Evolutionary conservation across 768 basidiomycete species (phyloP).

Genomic region (Butyriboletus loyo): DNA sequence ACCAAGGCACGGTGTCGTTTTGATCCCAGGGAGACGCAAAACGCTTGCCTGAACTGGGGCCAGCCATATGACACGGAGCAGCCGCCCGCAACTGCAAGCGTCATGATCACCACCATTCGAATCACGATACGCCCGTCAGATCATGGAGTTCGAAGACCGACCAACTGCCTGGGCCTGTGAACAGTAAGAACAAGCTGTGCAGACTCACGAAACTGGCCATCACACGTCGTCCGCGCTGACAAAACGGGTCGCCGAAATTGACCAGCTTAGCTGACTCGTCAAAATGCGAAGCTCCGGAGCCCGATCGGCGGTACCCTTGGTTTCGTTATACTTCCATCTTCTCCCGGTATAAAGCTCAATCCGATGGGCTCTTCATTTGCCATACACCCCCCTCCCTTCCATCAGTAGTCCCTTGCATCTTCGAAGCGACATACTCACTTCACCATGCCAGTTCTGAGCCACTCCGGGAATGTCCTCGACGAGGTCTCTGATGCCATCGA

Average conservation of each 20-base stretch:
- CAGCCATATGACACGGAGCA: conserved; percentile 8
- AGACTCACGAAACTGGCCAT: conserved; percentile 4
- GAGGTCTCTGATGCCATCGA: conserved; percentile 47
- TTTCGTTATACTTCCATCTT: conserved; percentile 8
- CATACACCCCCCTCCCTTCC: neutral
- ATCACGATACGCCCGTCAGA: conserved; percentile 15
- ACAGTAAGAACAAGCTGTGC: conserved; percentile 9
- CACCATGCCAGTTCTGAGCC: conserved; percentile 26
- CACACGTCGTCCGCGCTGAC: conserved; percentile 15
- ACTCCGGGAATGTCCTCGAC: conserved; percentile 37
- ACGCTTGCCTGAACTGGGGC: conserved; percentile 2
- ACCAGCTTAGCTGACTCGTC: conserved; percentile 9
- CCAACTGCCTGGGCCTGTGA: neutral
- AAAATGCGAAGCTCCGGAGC: conserved; percentile 20
- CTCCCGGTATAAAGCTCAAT: conserved; percentile 20
- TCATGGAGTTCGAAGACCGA: conserved; percentile 7
- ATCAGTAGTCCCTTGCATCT: neutral
- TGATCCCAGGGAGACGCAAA: neutral
- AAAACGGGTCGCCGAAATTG: conserved; percentile 11
- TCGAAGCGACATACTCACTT: neutral
- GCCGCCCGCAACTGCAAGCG: conserved; percentile 2
- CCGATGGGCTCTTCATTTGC: neutral
- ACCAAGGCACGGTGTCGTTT: conserved; percentile 8
- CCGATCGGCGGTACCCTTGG: conserved; percentile 17
- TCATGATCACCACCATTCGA: conserved; percentile 18